These are phyloP conservation scores for Colletotrichum sp. DNA, from an alignment of 2,329 filamentous ascomycete genomes.

Conservation along the genomic window DNA sequence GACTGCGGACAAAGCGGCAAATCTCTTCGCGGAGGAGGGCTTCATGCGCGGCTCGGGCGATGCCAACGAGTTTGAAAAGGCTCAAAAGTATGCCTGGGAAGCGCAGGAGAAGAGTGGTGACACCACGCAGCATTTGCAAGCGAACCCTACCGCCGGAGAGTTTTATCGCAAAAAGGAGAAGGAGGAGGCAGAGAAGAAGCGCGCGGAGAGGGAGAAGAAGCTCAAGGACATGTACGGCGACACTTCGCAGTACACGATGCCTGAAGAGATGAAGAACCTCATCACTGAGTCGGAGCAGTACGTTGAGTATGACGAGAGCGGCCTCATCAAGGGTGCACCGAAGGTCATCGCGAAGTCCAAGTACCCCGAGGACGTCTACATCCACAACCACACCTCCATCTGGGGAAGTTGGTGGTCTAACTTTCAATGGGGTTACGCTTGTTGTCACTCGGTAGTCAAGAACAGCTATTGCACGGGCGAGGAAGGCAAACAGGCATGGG, in stretches of 20 bases:
- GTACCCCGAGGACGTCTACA: slow-evolving; percentile 84
- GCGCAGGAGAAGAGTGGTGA: slow-evolving; percentile 82
- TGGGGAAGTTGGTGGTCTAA: slow-evolving; percentile 98
- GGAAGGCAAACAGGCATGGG: slow-evolving; percentile 81
- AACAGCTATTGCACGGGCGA: slow-evolving; percentile 98
- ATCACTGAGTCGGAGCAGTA: slow-evolving; percentile 85
- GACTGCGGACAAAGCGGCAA: slow-evolving; percentile 78
- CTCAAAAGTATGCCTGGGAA: slow-evolving; percentile 93
- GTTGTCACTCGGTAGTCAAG: slow-evolving; percentile 91
- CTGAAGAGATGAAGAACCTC: slow-evolving; percentile 62
- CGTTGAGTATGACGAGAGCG: slow-evolving; percentile 92
- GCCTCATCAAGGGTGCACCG: slow-evolving; percentile 85
- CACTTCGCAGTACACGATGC: slow-evolving; percentile 54
- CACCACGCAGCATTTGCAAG: slow-evolving; percentile 87
- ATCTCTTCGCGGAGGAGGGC: slow-evolving; percentile 89
- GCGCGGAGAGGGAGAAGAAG: slow-evolving; percentile 69
- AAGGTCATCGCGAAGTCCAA: slow-evolving; percentile 83
- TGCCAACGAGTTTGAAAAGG: slow-evolving; percentile 88
- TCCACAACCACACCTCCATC: slow-evolving; percentile 90
- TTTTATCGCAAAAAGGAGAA: slow-evolving; percentile 80
- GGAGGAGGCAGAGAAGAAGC: slow-evolving; percentile 74
- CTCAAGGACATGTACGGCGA: slow-evolving; percentile 85
- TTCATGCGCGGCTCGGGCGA: slow-evolving; percentile 90
- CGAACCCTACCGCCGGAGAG: slow-evolving; percentile 93
- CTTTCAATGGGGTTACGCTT: slow-evolving; percentile 95